Evolutionary conservation across 257 asterid species (phyloP), one percentile per base, ranked within the genome.

Genomic region (Petunia axillaris): DNA sequence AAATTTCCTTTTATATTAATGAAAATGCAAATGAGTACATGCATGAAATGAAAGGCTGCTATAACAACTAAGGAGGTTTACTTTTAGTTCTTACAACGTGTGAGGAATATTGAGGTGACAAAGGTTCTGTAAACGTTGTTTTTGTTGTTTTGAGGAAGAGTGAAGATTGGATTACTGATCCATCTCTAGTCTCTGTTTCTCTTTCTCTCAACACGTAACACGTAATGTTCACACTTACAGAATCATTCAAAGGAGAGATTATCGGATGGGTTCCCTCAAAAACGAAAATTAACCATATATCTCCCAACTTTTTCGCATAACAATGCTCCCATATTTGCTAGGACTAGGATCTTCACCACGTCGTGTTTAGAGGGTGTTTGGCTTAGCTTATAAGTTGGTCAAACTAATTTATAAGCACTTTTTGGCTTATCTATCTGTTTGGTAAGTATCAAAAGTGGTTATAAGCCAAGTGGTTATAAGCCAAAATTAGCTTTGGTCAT

Each of bases 201-300:
- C 46, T 38, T 64, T 37, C 46, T 64, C 48, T 37, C 10, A 4
- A 46, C 4, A 41, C 25, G 37, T 70, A 44, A 25, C 70, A 64
- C 46, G 16, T 39, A 65, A 65, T 57, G 0, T 11, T 71, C 35
- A 48, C 16, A 9, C 5, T 71, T 35, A 71, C 38, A 15, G 77
- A 71, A 71, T 48, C 35, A 48, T 71, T 71, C 77, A 71, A 71
- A 11, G 36, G 77, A 71, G 76, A 14, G 76, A 44, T 39, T 70
- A 70, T 8, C 76, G 58, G 58, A 70, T 13, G 3, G 44, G 35
- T 63, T 63, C 68, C 68, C 68, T 36, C n/a, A 57, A 15, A 57
- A 55, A 55, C 35, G 9, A 57, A 15, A 6, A 14, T 15, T 48
- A 11, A 11, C 77, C 77, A 71, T 71, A 48, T 35, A 71, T 71